Base-by-base conservation (phyloP, 805 yeast species). In the Candida chauliodis region DNA sequence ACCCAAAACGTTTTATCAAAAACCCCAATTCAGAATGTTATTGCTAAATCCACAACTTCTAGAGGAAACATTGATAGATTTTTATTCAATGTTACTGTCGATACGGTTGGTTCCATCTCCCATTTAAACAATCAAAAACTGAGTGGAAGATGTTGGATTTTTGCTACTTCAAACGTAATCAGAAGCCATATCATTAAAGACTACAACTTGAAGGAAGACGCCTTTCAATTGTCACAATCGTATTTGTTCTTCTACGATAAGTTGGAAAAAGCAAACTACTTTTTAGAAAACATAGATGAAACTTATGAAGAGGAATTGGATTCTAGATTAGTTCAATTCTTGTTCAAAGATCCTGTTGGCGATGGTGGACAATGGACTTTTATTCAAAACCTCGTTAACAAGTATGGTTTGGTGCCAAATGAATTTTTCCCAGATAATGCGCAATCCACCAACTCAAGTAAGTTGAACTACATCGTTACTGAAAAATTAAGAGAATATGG, bases 281-380 rank as follows among this genome's bases (percentile, higher is more conserved):
- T 84, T 60, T 63, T 87, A 48, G 89, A 87, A 45, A 87, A 84
- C 57, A 75, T 85, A 39, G 65, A 81, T 42, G 84, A 82, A 49
- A 83, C 95, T 18, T 71, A 75, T 23, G 68, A 76, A 25, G 80
- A 81, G 55, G 79, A 72, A 30, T 73, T 81, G 37, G 89, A 79
- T 45, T 79, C 89, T 1, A 73, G 95, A 46, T 61, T 84, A 40
- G 76, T 87, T 35, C 85, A 81, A 59, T 76, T 73, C 48, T 60
- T 87, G 33, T 65, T 86, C 38, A 49, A 64, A 4, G 81, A 76
- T 38, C 95, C 95, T 17, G 78, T 80, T 31, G 58, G 73, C 42
- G 95, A 88, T 54, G 95, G 96, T 49, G 95, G 96, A 37, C 95
- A 87, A 61, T 86, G 84, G 72, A 81, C 84, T 47, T 83, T 87